Base-by-base conservation (phyloP, 2,329 filamentous ascomycete species). In the Sporothrix mexicana region DNA sequence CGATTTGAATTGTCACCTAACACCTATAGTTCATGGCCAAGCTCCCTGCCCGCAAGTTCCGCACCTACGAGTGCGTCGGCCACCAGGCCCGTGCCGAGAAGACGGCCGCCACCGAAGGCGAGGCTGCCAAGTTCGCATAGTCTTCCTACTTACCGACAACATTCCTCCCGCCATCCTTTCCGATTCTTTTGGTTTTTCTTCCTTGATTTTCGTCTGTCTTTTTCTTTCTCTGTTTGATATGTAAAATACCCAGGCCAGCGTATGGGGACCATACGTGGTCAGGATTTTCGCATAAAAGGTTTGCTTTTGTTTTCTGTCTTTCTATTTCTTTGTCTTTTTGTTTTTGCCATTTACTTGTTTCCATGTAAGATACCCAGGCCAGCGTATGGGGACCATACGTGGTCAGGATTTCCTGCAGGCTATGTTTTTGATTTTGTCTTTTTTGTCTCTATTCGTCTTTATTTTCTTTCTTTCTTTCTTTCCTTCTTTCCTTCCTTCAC, bases 11-110 rank as follows among this genome's bases (percentile, higher is more conserved):
- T 10, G 10, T 12, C 13, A 4, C 3, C 49, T 62, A 20, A 43
- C 30, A 15, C 3, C 5, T 9, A 12, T 23, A 79, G 78, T 80
- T 80, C 70, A 80, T 84, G 75, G 81, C 81, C 10, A 75, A 78
- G 1, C 76, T 85, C 1, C 79, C 82, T 0, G 84, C 84, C 1
- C 78, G 83, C 53, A 82, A 83, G 74, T 86, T 85, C 76, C 77
- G 79, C 61, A 77, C 75, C 7, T 85, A 85, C 67, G 72, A 77
- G 25, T 80, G 76, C 30, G 71, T 77, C 2, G 78, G 78, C 68
- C 59, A 41, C 13, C 25, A 70, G 7, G 66, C 73, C 10, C 70
- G 69, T 17, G 66, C 71, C 8, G 74, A 76, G 17, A 61, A 74
- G 47, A 59, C n/a, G 30, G 25, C n/a, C 55, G 64, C n/a, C 47